Base-by-base conservation (phyloP, 805 yeast species). In the Candida piceae region DNA sequence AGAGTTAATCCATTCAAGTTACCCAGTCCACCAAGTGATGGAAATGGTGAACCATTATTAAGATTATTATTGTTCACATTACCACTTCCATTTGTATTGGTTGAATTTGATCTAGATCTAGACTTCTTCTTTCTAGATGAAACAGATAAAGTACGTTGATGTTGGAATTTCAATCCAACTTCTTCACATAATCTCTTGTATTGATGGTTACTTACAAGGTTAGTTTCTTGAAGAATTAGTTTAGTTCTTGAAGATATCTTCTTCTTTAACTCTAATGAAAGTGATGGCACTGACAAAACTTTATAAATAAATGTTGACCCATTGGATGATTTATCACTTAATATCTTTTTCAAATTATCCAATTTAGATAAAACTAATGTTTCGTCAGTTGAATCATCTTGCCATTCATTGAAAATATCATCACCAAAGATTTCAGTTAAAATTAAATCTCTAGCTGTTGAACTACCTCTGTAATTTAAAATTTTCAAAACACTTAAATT, bases 131-230 rank as follows among this genome's bases (percentile, higher is more conserved):
- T 54, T 29, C 52, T 45, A 11, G 55, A 40, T 7, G 44, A 36
- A 12, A 43, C 43, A 8, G 54, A 45, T 11, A 46, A 20, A 12
- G 53, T 35, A 32, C 55, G 45, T 33, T 46, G 53, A 29, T 42
- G 41, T 26, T 50, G 50, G 3, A 42, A 42, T 32, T 58, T 62
- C 35, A 89, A 64, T 3, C 97, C 97, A 44, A 88, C 90, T 59
- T 90, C 97, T 49, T 90, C 97, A 72, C 89, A 74, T 39, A 93
- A 67, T 46, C 95, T 78, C 54, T 85, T 84, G 60, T 86, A 85
- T 24, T 83, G 84, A 55, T 84, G 95, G 35, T 62, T 66, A 20
- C 72, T 64, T 31, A 66, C 50, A 26, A 81, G 69, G 40, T 75
- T 76, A 50, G 74, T 59, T 32, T 81, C 83, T 29, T 78, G 62